Evolutionary conservation across 2,329 filamentous ascomycete species (phyloP).

Genomic region (Tolypocladium paradoxum): DNA sequence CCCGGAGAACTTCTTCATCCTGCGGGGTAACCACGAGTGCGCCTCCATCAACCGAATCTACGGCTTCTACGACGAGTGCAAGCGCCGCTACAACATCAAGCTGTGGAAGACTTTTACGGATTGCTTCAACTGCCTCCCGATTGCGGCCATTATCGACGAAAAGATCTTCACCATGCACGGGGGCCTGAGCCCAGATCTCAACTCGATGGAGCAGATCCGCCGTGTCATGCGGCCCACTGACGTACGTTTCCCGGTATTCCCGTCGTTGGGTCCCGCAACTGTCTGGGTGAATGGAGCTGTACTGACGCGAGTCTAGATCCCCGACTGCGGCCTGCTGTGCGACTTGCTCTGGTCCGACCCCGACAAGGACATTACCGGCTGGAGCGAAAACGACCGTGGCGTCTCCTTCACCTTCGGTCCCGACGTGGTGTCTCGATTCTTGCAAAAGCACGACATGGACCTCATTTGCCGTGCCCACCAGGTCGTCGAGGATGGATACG

Average conservation of each 20-base stretch:
- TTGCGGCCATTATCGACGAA: conserved; percentile 97
- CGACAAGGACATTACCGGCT: conserved; percentile 97
- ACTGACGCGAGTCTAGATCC: conserved; percentile 55
- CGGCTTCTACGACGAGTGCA: conserved; percentile 99
- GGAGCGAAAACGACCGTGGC: conserved; percentile 98
- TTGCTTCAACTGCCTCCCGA: conserved; percentile 98
- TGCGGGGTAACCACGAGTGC: conserved; percentile 98
- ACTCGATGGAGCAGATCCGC: conserved; percentile 99
- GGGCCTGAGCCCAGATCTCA: conserved; percentile 89
- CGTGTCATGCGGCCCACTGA: conserved; percentile 98
- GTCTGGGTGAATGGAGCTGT: neutral
- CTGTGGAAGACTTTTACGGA: conserved; percentile 99
- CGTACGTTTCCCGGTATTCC: conserved; percentile 49
- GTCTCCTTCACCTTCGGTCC: conserved; percentile 98
- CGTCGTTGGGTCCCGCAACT: conserved; percentile 11
- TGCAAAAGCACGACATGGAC: conserved; percentile 99
- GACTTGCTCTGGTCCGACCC: conserved; percentile 98
- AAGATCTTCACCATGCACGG: conserved; percentile 99
- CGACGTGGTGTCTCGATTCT: conserved; percentile 91
- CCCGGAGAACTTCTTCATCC: conserved; percentile 98
- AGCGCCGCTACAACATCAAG: conserved; percentile 98
- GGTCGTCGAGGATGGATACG: conserved; percentile 97
- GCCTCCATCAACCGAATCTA: conserved; percentile 98
- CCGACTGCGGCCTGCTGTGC: conserved; percentile 93
- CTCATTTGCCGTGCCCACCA: conserved; percentile 97